Conservation (phyloP, 1,139 yeast species). For the Scheffersomyces segobiensis region DNA sequence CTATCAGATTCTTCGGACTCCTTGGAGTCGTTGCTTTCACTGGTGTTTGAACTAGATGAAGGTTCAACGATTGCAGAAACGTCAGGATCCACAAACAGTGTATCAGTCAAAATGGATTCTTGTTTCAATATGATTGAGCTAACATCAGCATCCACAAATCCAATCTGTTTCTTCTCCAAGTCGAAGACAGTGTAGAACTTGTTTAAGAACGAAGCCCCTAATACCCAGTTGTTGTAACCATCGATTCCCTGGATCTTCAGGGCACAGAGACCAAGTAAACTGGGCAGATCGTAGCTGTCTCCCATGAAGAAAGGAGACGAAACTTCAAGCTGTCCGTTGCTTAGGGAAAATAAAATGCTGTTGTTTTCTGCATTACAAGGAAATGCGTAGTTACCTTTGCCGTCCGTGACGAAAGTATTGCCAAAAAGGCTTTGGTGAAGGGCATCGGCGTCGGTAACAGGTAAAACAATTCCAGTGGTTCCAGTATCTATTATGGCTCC, state of each 20-base stretch:
- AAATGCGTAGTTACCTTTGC: conserved; percentile 57
- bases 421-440: conserved; percentile 51
- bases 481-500: conserved; percentile 64
- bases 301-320: conserved; percentile 51
- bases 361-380: conserved; percentile 48
- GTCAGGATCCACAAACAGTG: neutral
- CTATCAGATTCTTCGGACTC: neutral
- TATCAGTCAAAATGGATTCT: neutral
- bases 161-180: conserved; percentile 48
- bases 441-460: conserved; percentile 54
- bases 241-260: conserved; percentile 62
- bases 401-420: conserved; percentile 50
- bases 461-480: conserved; percentile 61
- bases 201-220: conserved; percentile 63
- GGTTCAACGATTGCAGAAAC: neutral
- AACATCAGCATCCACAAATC: conserved; percentile 43
- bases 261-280: conserved; percentile 55
- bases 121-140: conserved; percentile 4
- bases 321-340: conserved; percentile 45
- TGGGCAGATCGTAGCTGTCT: conserved; percentile 33
- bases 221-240: conserved; percentile 39
- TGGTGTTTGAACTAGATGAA: neutral
- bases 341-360: conserved; percentile 39
- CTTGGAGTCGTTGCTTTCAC: neutral
- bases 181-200: conserved; percentile 63